Base-by-base conservation (phyloP, 2,329 filamentous ascomycete genomes). In the Clonostachys byssicola region DNA sequence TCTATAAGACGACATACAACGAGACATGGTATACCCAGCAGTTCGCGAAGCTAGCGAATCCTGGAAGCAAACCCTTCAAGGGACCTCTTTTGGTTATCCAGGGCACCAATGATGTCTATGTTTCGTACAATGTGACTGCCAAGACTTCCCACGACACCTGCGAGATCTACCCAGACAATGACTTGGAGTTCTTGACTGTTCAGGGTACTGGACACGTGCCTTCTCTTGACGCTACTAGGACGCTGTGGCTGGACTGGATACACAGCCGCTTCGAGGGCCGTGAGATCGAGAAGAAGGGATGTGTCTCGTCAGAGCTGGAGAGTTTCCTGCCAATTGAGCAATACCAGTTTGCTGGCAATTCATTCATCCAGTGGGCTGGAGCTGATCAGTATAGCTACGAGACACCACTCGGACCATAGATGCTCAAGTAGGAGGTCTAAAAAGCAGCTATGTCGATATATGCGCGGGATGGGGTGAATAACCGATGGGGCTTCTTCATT, bases 21-120 rank as follows among this genome's bases (percentile, higher is more conserved):
- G 41, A 48, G 46, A 38, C 46, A 5, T 47, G 42, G 40, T 30
- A 44, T 38, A 38, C 34, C 13, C 35, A 18, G 5, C 20, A 18
- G 6, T 44, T 33, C 30, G 17, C 17, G 7, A 44, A 40, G 41
- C 46, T 48, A 12, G 34, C 46, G n/a, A 52, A 55, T 30, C 60
- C 56, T 9, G 65, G 66, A 2, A 51, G 58, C 2, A 58, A 53
- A 30, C 49, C 54, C 3, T 61, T 68, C 40, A 52, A 53, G 13
- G 66, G 64, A 0, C 67, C 65, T 2, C 42, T 71, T 44, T 52
- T 70, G 1, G 62, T 71, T 2, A 13, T 68, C 1, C 64, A 67
- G 46, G 67, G 65, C 9, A 56, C 56, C 1, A 47, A 45, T 6
- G 61, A 65, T 23, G 6, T 40, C 3, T 55, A 53, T n/a, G 44